phyloP scores from a whole-genome alignment of 2,329 filamentous ascomycete species.

The Xylariaceae sp. region DNA sequence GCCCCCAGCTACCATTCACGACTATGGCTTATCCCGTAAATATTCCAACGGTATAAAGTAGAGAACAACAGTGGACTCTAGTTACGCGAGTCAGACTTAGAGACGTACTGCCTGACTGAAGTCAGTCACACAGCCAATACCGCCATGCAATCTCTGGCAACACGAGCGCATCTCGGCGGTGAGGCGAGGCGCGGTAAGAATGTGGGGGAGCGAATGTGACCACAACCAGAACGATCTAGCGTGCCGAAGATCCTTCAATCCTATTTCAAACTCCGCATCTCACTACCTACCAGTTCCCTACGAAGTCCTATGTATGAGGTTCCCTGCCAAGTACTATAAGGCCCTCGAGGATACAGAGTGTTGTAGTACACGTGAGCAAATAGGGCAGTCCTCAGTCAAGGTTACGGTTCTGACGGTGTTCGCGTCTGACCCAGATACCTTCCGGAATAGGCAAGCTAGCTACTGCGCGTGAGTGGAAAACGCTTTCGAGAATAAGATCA shows the following conservation, averaged over 20 bases:
- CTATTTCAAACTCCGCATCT: slow-evolving; percentile 22
- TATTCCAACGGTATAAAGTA: background rate
- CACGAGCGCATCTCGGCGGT: slow-evolving; percentile 11
- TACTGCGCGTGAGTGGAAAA: slow-evolving; percentile 28
- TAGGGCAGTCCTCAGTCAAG: slow-evolving; percentile 9
- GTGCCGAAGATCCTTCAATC: slow-evolving; percentile 13
- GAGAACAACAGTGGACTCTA: background rate
- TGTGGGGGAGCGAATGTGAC: slow-evolving; percentile 19
- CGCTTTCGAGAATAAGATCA: slow-evolving; percentile 24
- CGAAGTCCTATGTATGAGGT: no score
- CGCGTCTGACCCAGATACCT: slow-evolving; percentile 24
- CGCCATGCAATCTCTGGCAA: background rate
- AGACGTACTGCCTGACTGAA: background rate
- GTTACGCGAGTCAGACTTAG: background rate
- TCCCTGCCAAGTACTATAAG: background rate
- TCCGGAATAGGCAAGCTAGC: slow-evolving; percentile 26
- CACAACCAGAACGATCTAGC: slow-evolving; percentile 15
- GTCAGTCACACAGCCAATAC: slow-evolving; percentile 6
- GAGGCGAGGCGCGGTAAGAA: slow-evolving; percentile 10
- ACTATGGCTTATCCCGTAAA: background rate
- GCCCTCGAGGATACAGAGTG: background rate
- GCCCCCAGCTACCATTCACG: background rate
- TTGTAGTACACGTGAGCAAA: background rate
- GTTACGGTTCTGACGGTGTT: no score
- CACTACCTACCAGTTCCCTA: no score